phyloP scores from a whole-genome alignment of 1,284 basidiomycete species.

The Sporisorium exsertum region DNA sequence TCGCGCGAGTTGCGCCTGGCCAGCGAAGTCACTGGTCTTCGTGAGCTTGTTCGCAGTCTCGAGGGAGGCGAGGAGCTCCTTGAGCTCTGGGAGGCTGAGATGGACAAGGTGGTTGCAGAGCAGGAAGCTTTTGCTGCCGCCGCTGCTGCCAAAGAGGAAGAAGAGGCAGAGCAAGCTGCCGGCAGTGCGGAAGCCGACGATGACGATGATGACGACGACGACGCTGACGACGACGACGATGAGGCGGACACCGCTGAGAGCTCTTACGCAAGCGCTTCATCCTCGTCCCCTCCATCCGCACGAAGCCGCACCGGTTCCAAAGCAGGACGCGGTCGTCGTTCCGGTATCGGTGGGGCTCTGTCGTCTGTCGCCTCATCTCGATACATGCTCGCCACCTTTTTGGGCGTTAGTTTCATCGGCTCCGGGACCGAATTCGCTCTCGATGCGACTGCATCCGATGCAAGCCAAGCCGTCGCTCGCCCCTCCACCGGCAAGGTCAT shows the following conservation, averaged over 20 bases:
- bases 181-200: slow-evolving; percentile 34
- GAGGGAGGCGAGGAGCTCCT: slow-evolving; percentile 67
- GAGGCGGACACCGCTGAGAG: slow-evolving; percentile 41
- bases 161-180: slow-evolving; percentile 40
- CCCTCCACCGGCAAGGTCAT: slow-evolving; percentile 43
- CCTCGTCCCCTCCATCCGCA: slow-evolving; percentile 39
- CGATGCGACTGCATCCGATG: slow-evolving; percentile 25
- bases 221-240: slow-evolving; percentile 52
- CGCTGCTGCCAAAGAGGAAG: slow-evolving; percentile 46
- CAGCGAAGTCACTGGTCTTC: slow-evolving; percentile 60
- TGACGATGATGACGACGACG: slow-evolving; percentile 60
- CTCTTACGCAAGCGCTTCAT: slow-evolving; percentile 34
- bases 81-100: slow-evolving; percentile 62
- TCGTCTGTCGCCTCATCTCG: slow-evolving; percentile 49
- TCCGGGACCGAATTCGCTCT: slow-evolving; percentile 48
- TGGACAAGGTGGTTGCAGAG: slow-evolving; percentile 57
- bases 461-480: slow-evolving; percentile 26
- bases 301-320: slow-evolving; percentile 28
- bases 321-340: slow-evolving; percentile 19
- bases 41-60: slow-evolving; percentile 61
- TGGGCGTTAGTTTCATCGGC: slow-evolving; percentile 62
- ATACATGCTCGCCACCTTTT: slow-evolving; percentile 65
- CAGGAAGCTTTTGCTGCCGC: slow-evolving; percentile 42
- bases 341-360: slow-evolving; percentile 23
- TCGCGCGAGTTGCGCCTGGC: slow-evolving; percentile 59